Conservation (phyloP, 495 filamentous ascomycete genomes). For the Penicillium coffeae region DNA sequence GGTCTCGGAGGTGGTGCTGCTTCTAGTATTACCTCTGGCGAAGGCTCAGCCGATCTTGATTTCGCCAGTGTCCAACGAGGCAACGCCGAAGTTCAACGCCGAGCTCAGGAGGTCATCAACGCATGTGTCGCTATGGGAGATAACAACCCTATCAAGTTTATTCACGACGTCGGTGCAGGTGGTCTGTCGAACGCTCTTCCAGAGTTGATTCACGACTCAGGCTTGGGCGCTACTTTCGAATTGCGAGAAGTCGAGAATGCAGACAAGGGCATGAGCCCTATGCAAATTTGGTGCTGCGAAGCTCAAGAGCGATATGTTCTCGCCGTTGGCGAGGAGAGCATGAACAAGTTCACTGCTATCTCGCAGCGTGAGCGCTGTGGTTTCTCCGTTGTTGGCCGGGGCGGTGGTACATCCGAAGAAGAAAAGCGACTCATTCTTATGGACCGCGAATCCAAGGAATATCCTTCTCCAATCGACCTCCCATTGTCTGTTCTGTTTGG, state of each 20-base stretch:
- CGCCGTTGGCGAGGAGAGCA: conserved; percentile 68
- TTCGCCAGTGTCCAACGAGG: conserved; percentile 91
- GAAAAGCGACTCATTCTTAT: conserved; percentile 71
- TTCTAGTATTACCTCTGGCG: conserved; percentile 82
- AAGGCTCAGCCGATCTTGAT: conserved; percentile 84
- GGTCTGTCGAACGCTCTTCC: conserved; percentile 91
- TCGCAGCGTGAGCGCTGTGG: conserved; percentile 85
- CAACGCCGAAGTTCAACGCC: conserved; percentile 91
- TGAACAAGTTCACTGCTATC: conserved; percentile 82
- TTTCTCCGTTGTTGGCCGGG: conserved; percentile 86
- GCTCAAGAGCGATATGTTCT: conserved; percentile 95
- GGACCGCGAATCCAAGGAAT: conserved; percentile 74
- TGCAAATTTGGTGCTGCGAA: conserved; percentile 97
- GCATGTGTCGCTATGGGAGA: conserved; percentile 79
- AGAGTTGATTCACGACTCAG: conserved; percentile 87
- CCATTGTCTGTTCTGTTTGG: conserved; percentile 92
- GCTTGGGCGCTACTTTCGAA: conserved; percentile 84
- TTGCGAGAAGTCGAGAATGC: conserved; percentile 87
- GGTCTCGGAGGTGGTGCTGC: conserved; percentile 93
- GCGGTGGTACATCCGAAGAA: conserved; percentile 56
- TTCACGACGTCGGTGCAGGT: conserved; percentile 95
- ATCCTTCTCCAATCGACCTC: conserved; percentile 79
- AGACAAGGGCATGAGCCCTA: conserved; percentile 85
- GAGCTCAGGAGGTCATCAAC: conserved; percentile 96
- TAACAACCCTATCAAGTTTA: conserved; percentile 86